phyloP scores from a whole-genome alignment of 768 basidiomycete species.

The Serpula lacrymans region DNA sequence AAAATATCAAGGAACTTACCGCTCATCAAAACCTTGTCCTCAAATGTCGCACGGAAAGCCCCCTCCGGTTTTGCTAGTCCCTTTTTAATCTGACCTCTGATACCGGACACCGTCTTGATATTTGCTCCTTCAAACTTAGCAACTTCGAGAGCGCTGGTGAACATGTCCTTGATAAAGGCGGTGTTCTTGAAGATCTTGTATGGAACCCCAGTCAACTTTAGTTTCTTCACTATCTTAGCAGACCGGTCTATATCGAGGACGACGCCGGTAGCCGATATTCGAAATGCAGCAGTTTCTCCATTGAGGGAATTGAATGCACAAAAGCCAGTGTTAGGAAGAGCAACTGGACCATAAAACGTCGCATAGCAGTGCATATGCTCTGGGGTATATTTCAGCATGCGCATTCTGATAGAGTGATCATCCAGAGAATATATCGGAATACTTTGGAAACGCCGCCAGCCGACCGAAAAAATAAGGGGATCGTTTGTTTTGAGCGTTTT shows the following conservation, averaged over 20 bases:
- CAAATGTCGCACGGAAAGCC: conserved; percentile 93
- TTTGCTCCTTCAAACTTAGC: conserved; percentile 99
- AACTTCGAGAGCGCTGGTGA: conserved; percentile 87
- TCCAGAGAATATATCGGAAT: conserved; percentile 95
- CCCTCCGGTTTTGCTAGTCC: conserved; percentile 94
- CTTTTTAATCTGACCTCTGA: conserved; percentile 96
- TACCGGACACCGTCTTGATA: conserved; percentile 91
- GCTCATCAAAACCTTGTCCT: conserved; percentile 95
- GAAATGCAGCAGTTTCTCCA: conserved; percentile 69
- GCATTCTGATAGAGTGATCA: conserved; percentile 97
- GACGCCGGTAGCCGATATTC: conserved; percentile 91
- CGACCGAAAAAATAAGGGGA: conserved; percentile 93
- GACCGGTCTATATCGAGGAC: conserved; percentile 92
- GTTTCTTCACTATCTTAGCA: conserved; percentile 95
- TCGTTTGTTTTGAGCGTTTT: conserved; percentile 95
- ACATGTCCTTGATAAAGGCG: conserved; percentile 98
- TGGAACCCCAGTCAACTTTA: conserved; percentile 93
- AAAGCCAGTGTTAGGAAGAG: conserved; percentile 92
- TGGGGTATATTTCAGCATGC: conserved; percentile 99
- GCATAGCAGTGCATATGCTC: conserved; percentile 99
- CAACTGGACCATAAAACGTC: conserved; percentile 92
- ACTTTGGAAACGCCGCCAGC: conserved; percentile 96
- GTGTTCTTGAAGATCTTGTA: conserved; percentile 99
- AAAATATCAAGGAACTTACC: conserved; percentile 48
- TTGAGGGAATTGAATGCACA: conserved; percentile 91